Evolutionary conservation across 2,329 filamentous ascomycete genomes (phyloP).

Genomic region (Diaporthe caulivora): DNA sequence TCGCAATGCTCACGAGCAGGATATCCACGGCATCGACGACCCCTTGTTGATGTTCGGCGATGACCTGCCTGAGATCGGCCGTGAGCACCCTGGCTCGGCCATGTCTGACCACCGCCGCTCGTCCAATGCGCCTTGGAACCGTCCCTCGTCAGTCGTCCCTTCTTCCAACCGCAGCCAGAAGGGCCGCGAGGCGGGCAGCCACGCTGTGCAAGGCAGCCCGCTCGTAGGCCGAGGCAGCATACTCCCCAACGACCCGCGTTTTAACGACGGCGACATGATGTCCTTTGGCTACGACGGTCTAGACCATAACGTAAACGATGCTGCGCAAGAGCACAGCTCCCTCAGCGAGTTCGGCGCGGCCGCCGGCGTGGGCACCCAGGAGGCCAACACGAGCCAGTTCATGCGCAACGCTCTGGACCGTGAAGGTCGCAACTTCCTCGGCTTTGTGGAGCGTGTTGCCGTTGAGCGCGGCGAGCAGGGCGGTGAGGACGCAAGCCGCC

Average conservation of each 20-base stretch:
- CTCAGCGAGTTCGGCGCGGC: conserved; percentile 45
- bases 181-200: conserved; percentile 51
- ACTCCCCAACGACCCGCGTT: conserved; percentile 58
- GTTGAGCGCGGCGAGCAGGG: conserved; percentile 47
- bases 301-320: conserved; percentile 46
- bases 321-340: conserved; percentile 41
- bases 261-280: conserved; percentile 57
- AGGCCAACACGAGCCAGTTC: conserved; percentile 47
- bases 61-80: conserved; percentile 46
- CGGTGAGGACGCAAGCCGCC: conserved; percentile 46
- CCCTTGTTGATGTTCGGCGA: conserved; percentile 39
- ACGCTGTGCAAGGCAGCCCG: conserved; percentile 51
- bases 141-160: conserved; percentile 59
- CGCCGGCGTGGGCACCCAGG: conserved; percentile 40
- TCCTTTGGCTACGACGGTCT: conserved; percentile 51
- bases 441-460: conserved; percentile 55
- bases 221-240: conserved; percentile 52
- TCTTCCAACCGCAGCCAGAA: conserved; percentile 59
- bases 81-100: conserved; percentile 40
- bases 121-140: conserved; percentile 66
- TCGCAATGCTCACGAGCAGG: conserved; percentile 38
- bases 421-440: conserved; percentile 61
- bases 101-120: conserved; percentile 47
- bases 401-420: conserved; percentile 55
- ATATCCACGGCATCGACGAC: conserved; percentile 40